Evolutionary conservation across 1,284 basidiomycete genomes (phyloP).

Genomic region (Ceratobasidium sp.): DNA sequence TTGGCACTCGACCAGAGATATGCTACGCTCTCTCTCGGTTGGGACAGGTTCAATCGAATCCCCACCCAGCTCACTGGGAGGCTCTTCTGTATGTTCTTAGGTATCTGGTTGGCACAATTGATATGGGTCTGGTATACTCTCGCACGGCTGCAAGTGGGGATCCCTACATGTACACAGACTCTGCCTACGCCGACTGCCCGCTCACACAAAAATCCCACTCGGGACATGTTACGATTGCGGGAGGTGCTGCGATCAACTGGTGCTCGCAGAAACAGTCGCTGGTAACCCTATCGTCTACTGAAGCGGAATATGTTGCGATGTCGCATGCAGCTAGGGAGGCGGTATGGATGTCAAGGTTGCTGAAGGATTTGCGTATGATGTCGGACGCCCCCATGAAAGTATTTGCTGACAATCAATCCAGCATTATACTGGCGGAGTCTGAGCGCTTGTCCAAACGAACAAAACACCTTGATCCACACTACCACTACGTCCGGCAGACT

Average conservation of each 20-base stretch:
- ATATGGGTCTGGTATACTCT: conserved; percentile 22
- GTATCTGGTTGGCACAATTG: conserved; percentile 26
- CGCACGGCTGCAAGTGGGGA: not conserved
- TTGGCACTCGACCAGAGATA: conserved; percentile 5
- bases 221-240: conserved; percentile 58
- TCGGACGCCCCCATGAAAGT: conserved; percentile 24
- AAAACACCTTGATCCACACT: conserved; percentile 55
- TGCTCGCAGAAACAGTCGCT: conserved; percentile 55
- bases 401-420: conserved; percentile 53
- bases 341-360: conserved; percentile 51
- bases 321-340: conserved; percentile 54
- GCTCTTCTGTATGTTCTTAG: conserved; percentile 13
- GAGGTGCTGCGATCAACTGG: conserved; percentile 57
- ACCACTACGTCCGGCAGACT: conserved; percentile 53
- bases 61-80: conserved; percentile 8
- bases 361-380: conserved; percentile 41
- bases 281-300: conserved; percentile 56
- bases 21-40: conserved; percentile 1
- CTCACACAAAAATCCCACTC: conserved; percentile 54
- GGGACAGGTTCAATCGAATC: conserved; percentile 24
- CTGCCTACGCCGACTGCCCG: conserved; percentile 36
- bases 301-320: conserved; percentile 59
- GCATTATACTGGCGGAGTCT: conserved; percentile 51
- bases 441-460: conserved; percentile 49
- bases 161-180: conserved; percentile 10